phyloP scores from a whole-genome alignment of 805 yeast species.

The Torulaspora delbrueckii region DNA sequence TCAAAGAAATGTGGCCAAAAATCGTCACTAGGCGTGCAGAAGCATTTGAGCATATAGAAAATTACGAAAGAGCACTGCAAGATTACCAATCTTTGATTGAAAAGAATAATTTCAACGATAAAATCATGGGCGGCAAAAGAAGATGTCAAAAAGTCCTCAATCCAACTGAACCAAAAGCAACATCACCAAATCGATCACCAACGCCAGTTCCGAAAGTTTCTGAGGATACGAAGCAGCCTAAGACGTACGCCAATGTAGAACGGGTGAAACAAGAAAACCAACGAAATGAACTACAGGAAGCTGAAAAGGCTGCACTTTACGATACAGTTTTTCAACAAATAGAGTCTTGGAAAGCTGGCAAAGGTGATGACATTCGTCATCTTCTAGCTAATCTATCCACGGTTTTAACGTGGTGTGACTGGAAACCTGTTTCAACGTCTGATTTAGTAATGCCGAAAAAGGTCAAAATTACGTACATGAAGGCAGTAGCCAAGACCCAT shows the following conservation, averaged over 20 bases:
- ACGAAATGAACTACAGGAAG: conserved; percentile 46
- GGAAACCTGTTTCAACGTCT: conserved; percentile 61
- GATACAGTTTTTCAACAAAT: conserved; percentile 58
- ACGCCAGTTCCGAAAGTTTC: background rate
- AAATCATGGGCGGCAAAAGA: conserved; percentile 73
- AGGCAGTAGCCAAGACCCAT: conserved; percentile 84
- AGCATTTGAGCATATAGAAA: conserved; percentile 74
- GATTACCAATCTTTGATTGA: conserved; percentile 59
- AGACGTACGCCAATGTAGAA: conserved; percentile 41
- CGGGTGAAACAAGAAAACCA: conserved; percentile 47
- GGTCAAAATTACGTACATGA: conserved; percentile 82
- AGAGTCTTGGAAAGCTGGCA: conserved; percentile 63
- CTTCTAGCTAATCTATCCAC: conserved; percentile 63
- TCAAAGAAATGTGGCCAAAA: conserved; percentile 67
- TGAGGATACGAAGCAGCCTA: background rate
- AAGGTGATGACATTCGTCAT: conserved; percentile 76
- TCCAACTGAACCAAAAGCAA: conserved; percentile 38
- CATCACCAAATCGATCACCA: background rate
- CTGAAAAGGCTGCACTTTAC: conserved; percentile 54
- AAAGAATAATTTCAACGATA: conserved; percentile 60
- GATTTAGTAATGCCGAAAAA: conserved; percentile 86
- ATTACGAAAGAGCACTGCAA: conserved; percentile 55
- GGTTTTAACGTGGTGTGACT: conserved; percentile 64
- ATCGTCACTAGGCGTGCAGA: conserved; percentile 71
- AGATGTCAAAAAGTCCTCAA: conserved; percentile 64